Percentiles rank a stretch among this genome's conserved stretches.
phyloP scores from a whole-genome alignment of 2,329 filamentous ascomycete genomes.

The Graphilbum fragrans region DNA sequence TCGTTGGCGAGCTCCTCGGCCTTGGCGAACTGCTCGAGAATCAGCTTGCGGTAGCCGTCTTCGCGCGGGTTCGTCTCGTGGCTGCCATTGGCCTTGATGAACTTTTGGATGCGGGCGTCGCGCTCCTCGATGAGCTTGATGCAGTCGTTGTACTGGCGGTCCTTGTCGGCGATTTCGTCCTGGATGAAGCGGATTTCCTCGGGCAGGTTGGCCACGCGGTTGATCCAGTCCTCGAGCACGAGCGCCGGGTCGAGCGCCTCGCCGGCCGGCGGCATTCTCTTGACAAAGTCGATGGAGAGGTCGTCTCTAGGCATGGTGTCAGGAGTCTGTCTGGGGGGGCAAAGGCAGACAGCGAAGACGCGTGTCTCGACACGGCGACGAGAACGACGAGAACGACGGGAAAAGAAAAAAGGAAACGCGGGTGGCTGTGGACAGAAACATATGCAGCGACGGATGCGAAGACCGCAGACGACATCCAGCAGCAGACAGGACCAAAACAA shows the following conservation, averaged over 20 bases:
- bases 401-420: too few relatives aligned
- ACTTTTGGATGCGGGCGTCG: slow-evolving; percentile 68
- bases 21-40: slow-evolving; percentile 54
- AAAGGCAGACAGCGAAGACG: neutral
- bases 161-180: slow-evolving; percentile 73
- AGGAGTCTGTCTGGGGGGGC: neutral
- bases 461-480: too few relatives aligned
- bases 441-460: too few relatives aligned
- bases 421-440: too few relatives aligned
- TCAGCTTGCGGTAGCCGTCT: slow-evolving; percentile 50
- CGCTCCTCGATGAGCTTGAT: slow-evolving; percentile 57
- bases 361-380: neutral
- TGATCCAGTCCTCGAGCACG: slow-evolving; percentile 69
- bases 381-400: neutral
- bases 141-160: slow-evolving; percentile 58
- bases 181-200: slow-evolving; percentile 75
- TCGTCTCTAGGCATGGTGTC: slow-evolving; percentile 58
- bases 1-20: slow-evolving; percentile 63
- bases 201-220: slow-evolving; percentile 64
- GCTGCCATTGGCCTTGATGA: slow-evolving; percentile 65
- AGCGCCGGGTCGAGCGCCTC: slow-evolving; percentile 53
- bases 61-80: slow-evolving; percentile 66
- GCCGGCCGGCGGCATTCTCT: slow-evolving; percentile 48
- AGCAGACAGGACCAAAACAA: neutral
- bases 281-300: slow-evolving; percentile 57